Evolutionary conservation across 208 protist species (phyloP), one percentile per base, ranked within the genome.

Genomic region (Trypanosoma avium): DNA sequence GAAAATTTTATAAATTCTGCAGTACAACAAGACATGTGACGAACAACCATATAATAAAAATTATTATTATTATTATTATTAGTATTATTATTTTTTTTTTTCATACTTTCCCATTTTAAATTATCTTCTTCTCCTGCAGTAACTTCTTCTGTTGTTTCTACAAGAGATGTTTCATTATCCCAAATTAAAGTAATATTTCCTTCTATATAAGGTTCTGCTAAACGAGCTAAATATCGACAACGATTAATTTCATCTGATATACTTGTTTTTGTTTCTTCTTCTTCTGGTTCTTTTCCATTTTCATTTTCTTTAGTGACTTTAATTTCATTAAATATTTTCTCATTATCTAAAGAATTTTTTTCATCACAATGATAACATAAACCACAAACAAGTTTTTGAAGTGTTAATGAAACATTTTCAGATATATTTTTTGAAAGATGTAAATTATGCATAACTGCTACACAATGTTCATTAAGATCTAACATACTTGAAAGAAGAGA

Each of bases 1-100:
- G 75, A 49, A 61, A 84, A 89, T 43, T 40, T 29, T n/a, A 92
- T 66, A 52, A 73, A 79, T 54, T 90, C 81, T 7, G 85, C 88
- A 5, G 63, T 73, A 59, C 82, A 90, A 68, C 84, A 90, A 4
- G 67, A 75, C 30, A 71, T 64, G 67, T 92, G 82, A 19, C 88
- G 84, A 7, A 65, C 61, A 29, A 92, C 88, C 6, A 43, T 47
- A 43, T 71, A 67, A 33, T 56, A 43, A 27, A 50, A 49, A 13
- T 46, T 32, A 3, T 24, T 32, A 15, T 56, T 56, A 40, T 30
- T 27, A 12, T 32, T 26, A 36, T 57, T 38, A 2, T 17, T 21
- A 42, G 10, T 17, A 8, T n/a, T 63, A 17, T n/a, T n/a, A n/a
- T n/a, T n/a, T n/a, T n/a, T n/a, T n/a, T n/a, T n/a, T n/a, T n/a